Evolutionary conservation across 2,329 filamentous ascomycete species (phyloP).

Genomic region (Aspergillus alliaceus): DNA sequence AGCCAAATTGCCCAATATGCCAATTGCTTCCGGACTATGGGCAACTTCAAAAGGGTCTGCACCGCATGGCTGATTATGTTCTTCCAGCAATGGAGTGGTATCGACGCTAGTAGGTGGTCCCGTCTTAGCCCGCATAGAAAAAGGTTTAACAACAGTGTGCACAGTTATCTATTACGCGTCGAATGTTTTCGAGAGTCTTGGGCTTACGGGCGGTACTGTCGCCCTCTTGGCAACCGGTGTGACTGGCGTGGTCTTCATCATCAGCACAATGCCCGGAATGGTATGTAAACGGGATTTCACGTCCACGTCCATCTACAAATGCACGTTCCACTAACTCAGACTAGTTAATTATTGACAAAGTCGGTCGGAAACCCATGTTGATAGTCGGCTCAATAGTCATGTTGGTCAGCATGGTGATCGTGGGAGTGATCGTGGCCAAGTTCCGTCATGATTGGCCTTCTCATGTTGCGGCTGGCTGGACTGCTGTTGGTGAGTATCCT

Average conservation of each 20-base stretch:
- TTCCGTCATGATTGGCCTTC: constrained; percentile 28
- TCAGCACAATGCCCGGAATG: constrained; percentile 33
- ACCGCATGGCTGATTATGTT: constrained; percentile 50
- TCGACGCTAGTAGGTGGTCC: constrained; percentile 37
- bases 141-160: background rate
- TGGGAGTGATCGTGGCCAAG: constrained; percentile 27
- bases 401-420: constrained; percentile 26
- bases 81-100: constrained; percentile 49
- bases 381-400: constrained; percentile 24
- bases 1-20: constrained; percentile 53
- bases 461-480: constrained; percentile 28
- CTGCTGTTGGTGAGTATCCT: constrained; percentile 23
- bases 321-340: background rate
- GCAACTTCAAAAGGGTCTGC: constrained; percentile 51
- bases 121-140: background rate
- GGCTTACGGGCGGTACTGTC: constrained; percentile 34
- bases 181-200: constrained; percentile 36
- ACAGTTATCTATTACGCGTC: constrained; percentile 45
- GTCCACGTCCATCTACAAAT: background rate
- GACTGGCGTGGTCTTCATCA: constrained; percentile 33
- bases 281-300: constrained; percentile 23
- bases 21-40: constrained; percentile 48
- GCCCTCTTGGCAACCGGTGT: constrained; percentile 37
- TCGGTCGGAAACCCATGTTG: constrained; percentile 32
- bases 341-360: constrained; percentile 27